These are phyloP conservation scores for Magnusiomyces fungicola DNA, from an alignment of 1,139 yeast genomes.

Conservation along the genomic window DNA sequence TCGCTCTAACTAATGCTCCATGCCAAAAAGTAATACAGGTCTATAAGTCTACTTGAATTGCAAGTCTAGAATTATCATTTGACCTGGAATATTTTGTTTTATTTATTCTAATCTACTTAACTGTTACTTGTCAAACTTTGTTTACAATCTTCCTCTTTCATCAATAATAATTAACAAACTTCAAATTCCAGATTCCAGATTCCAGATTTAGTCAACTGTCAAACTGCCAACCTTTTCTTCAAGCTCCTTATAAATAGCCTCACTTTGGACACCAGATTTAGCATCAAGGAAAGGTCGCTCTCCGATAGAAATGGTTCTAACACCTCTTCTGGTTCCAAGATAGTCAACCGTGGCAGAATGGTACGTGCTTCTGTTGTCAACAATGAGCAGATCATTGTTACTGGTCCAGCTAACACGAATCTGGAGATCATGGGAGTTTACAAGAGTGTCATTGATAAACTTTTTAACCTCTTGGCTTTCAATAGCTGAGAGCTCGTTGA, in stretches of 20 bases:
- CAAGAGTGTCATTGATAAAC: slow-evolving; percentile 37
- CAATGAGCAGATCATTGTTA: slow-evolving; percentile 43
- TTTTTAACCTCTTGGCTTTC: slow-evolving; percentile 35
- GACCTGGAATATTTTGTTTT: too few species aligned
- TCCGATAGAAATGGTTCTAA: slow-evolving; percentile 52
- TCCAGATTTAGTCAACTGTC: not conserved
- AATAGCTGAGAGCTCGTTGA: slow-evolving; percentile 37
- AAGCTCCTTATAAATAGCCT: slow-evolving; percentile 23
- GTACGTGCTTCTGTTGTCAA: slow-evolving; percentile 26
- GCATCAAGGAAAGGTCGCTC: slow-evolving; percentile 49
- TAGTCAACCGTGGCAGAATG: slow-evolving; percentile 21
- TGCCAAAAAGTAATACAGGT: too few species aligned
- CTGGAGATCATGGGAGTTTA: slow-evolving; percentile 34
- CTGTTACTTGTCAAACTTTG: too few species aligned
- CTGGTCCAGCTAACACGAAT: slow-evolving; percentile 45
- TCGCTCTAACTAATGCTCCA: too few species aligned
- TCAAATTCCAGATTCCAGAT: too few species aligned
- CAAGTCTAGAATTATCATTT: too few species aligned
- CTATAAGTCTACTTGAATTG: too few species aligned
- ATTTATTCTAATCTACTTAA: too few species aligned
- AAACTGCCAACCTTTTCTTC: not conserved
- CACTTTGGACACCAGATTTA: slow-evolving; percentile 47
- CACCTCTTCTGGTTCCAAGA: slow-evolving; percentile 43
- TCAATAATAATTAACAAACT: too few species aligned
- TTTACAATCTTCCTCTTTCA: too few species aligned